Conservation (phyloP, 2,329 filamentous ascomycete genomes). For the Talaromyces islandicus region DNA sequence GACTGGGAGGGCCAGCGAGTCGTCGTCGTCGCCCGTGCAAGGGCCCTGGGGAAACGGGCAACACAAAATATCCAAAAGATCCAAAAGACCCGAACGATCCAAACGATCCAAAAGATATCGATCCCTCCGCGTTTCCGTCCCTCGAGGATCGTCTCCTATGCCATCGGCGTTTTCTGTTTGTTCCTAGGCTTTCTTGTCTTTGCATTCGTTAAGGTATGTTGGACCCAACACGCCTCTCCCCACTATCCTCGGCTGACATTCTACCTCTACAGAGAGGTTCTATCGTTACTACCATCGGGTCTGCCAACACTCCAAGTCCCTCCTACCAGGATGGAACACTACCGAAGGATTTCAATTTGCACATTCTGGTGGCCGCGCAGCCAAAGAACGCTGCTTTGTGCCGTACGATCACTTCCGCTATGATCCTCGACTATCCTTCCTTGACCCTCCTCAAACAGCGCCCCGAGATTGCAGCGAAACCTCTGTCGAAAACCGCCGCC, state of each 20-base stretch:
- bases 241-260: background rate
- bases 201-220: background rate
- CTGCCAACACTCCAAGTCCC: background rate
- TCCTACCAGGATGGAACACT: constrained; percentile 23
- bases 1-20: background rate
- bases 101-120: background rate
- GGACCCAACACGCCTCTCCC: background rate
- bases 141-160: constrained; percentile 14
- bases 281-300: background rate
- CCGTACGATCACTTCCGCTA: constrained; percentile 51
- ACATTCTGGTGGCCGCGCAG: constrained; percentile 49
- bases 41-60: background rate
- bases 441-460: constrained; percentile 48
- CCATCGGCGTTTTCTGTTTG: background rate
- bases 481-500: constrained; percentile 19
- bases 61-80: too few species aligned
- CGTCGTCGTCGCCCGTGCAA: background rate
- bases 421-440: constrained; percentile 55
- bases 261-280: background rate
- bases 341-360: constrained; percentile 38
- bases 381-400: constrained; percentile 48
- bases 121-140: background rate
- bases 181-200: background rate
- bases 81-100: too few species aligned
- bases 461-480: constrained; percentile 12